phyloP scores from a whole-genome alignment of 1,284 basidiomycete species.

The Blastosporella zonata region DNA sequence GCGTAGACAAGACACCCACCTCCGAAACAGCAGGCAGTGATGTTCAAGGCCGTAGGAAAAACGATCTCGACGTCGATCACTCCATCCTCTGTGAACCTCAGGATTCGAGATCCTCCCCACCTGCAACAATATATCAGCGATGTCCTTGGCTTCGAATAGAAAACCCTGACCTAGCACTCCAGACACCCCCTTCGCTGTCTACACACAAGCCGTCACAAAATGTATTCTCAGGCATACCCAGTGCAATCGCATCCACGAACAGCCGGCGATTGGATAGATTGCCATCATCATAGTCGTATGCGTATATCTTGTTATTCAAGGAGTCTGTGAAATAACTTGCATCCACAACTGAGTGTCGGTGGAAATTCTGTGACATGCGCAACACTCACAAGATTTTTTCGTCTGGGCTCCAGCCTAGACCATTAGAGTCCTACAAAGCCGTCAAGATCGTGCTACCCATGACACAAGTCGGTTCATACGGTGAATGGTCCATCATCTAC shows the following conservation, averaged over 20 bases:
- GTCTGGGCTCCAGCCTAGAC: conserved; percentile 61
- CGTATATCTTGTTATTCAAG: conserved; percentile 57
- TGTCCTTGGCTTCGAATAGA: conserved; percentile 5
- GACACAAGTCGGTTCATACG: conserved; percentile 32
- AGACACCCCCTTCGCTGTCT: conserved; percentile 61
- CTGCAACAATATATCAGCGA: conserved; percentile 29
- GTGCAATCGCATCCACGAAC: conserved; percentile 52
- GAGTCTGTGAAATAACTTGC: conserved; percentile 71
- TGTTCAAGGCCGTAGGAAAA: conserved; percentile 57
- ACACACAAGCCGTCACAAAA: conserved; percentile 66
- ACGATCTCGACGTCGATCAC: conserved; percentile 50
- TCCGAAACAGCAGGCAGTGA: conserved; percentile 70
- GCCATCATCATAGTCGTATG: conserved; percentile 62
- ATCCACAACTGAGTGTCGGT: conserved; percentile 1
- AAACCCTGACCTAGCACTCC: conserved; percentile 57
- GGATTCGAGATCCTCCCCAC: conserved; percentile 61
- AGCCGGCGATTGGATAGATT: conserved; percentile 51
- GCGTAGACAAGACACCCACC: conserved; percentile 35
- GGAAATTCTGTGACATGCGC: neutral
- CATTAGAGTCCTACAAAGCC: conserved; percentile 54
- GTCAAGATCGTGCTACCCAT: conserved; percentile 10
- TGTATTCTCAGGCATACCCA: conserved; percentile 45
- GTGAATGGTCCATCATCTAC: conserved; percentile 67
- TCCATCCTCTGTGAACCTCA: conserved; percentile 52
- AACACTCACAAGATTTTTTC: conserved; percentile 52